Evolutionary conservation across 441 rosid species (phyloP).

Genomic region (Mallotus repandus): DNA sequence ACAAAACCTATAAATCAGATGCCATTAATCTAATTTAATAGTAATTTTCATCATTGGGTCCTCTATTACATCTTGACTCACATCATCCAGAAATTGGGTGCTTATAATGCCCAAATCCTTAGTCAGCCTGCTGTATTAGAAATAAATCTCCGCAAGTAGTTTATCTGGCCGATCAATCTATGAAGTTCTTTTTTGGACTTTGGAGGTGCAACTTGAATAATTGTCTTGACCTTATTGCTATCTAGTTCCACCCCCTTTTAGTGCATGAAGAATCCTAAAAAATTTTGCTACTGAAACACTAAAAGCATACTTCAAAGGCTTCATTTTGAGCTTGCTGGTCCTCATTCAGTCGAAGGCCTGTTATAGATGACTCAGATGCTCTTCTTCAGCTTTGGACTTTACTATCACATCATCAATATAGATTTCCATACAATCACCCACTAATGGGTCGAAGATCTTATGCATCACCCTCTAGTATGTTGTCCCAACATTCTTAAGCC

Average conservation of each 20-base stretch:
- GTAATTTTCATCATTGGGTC: too few relatives aligned
- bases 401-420: not conserved
- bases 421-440: not conserved
- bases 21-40: too few relatives aligned
- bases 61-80: too few relatives aligned
- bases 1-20: too few relatives aligned
- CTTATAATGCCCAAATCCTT: not conserved
- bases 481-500: too few relatives aligned
- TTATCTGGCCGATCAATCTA: not conserved
- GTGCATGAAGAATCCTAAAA: too few relatives aligned
- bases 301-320: not conserved
- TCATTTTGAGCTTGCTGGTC: not conserved
- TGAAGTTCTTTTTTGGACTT: not conserved
- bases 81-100: too few relatives aligned
- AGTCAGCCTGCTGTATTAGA: not conserved
- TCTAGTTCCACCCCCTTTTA: not conserved
- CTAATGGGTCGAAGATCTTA: too few relatives aligned
- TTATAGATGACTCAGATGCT: not conserved
- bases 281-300: not conserved
- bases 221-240: not conserved
- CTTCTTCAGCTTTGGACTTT: not conserved
- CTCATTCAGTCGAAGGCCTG: not conserved
- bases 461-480: not conserved
- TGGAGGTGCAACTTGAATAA: not conserved
- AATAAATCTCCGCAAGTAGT: not conserved